A percentile compares a stretch with the other conserved stretches of the same genome.
These are phyloP conservation scores for Narthecium ossifragum DNA, from an alignment of 106 monocot genomes.

Conservation along the genomic window DNA sequence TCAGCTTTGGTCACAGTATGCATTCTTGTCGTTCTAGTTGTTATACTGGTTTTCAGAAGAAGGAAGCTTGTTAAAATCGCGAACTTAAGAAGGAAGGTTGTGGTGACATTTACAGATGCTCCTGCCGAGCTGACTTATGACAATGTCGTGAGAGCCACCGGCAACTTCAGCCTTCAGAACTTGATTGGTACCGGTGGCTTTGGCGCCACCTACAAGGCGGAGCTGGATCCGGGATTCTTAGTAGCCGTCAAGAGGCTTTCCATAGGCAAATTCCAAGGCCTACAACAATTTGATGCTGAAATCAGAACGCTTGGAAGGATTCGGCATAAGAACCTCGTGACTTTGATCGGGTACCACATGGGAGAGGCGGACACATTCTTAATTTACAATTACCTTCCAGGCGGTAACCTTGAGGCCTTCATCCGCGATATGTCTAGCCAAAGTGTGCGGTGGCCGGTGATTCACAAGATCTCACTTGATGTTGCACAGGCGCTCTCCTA, in stretches of 20 bases:
- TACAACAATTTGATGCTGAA: slow-evolving; percentile 67
- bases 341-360: slow-evolving; percentile 58
- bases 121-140: slow-evolving; percentile 51
- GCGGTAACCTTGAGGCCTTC: slow-evolving; percentile 58
- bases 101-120: slow-evolving; percentile 47
- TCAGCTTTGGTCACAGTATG: slow-evolving; percentile 21
- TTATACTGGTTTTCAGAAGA: slow-evolving; percentile 21
- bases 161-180: slow-evolving; percentile 52
- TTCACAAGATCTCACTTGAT: slow-evolving; percentile 62
- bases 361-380: slow-evolving; percentile 57
- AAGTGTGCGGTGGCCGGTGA: slow-evolving; percentile 24
- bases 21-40: slow-evolving; percentile 30
- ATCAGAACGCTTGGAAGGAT: slow-evolving; percentile 60
- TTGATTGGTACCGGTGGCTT: slow-evolving; percentile 73
- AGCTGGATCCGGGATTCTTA: slow-evolving; percentile 40
- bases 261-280: slow-evolving; percentile 53
- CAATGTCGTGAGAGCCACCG: slow-evolving; percentile 37
- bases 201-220: slow-evolving; percentile 68
- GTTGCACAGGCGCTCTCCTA: slow-evolving; percentile 45
- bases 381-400: slow-evolving; percentile 56
- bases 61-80: slow-evolving; percentile 23
- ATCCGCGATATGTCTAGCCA: slow-evolving; percentile 32
- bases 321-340: slow-evolving; percentile 58
- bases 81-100: slow-evolving; percentile 27
- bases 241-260: slow-evolving; percentile 69